These are phyloP conservation scores for Babjeviella inositovora DNA, from an alignment of 805 yeast genomes.

Conservation along the genomic window DNA sequence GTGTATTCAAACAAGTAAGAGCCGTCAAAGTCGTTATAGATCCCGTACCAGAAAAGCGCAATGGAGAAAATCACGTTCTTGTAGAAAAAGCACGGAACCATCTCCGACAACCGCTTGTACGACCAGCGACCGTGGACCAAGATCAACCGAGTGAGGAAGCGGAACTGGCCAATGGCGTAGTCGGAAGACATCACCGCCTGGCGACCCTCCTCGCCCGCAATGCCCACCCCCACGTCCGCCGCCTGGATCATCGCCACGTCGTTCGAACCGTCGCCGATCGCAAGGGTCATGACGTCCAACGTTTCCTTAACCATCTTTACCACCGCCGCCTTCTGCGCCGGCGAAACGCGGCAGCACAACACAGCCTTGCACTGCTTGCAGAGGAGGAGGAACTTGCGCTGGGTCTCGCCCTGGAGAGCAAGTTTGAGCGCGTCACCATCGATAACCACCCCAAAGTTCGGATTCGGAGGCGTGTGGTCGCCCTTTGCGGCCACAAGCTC, in stretches of 20 bases:
- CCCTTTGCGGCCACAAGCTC: constrained; percentile 38
- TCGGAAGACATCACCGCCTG: constrained; percentile 85
- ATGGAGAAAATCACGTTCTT: constrained; percentile 65
- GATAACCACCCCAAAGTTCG: constrained; percentile 52
- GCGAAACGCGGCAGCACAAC: constrained; percentile 77
- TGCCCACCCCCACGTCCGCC: constrained; percentile 80
- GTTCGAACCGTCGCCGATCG: constrained; percentile 82
- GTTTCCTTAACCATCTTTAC: constrained; percentile 63
- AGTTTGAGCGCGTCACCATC: constrained; percentile 68
- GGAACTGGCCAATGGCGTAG: constrained; percentile 73
- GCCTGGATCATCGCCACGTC: constrained; percentile 88
- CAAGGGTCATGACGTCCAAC: constrained; percentile 69
- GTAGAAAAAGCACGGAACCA: constrained; percentile 72
- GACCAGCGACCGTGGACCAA: constrained; percentile 83
- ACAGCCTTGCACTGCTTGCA: constrained; percentile 76
- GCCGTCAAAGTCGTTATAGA: constrained; percentile 64
- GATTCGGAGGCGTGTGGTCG: constrained; percentile 52
- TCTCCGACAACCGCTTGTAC: constrained; percentile 64
- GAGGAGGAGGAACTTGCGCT: constrained; percentile 46
- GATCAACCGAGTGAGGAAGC: constrained; percentile 49
- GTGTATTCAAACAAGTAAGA: constrained; percentile 68
- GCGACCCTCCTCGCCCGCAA: constrained; percentile 85
- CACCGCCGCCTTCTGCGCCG: constrained; percentile 78
- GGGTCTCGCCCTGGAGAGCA: constrained; percentile 22
- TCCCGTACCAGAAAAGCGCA: constrained; percentile 70